Evolutionary conservation across 345 rosid species (phyloP).

Genomic region (Laguncularia racemosa): DNA sequence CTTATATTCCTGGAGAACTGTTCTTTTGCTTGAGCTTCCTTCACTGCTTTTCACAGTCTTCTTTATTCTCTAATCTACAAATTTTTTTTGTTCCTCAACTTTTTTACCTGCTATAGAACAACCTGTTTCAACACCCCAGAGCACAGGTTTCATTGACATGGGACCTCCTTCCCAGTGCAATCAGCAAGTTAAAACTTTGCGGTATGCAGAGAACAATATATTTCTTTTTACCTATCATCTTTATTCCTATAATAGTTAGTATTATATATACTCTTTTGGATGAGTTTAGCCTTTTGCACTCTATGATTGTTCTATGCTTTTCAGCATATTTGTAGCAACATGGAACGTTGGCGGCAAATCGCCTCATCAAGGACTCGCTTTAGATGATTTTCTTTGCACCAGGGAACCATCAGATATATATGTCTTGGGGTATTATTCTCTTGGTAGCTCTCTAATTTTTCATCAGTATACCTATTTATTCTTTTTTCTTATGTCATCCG

Average conservation of each 20-base stretch:
- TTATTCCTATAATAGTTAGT: no score
- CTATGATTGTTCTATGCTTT: constrained; percentile 7
- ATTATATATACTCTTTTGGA: not conserved
- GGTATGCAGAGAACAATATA: constrained; percentile 24
- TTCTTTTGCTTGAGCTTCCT: no score
- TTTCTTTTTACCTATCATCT: constrained; percentile 2
- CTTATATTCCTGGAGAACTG: no score
- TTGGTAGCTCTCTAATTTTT: not conserved
- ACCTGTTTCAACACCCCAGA: constrained; percentile 28
- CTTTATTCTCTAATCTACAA: no score
- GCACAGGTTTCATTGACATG: constrained; percentile 25
- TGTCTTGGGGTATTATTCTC: constrained; percentile 48
- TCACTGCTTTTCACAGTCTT: no score
- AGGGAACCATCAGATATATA: constrained; percentile 54
- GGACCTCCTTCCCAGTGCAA: constrained; percentile 23
- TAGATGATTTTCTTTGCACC: constrained; percentile 60
- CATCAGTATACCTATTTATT: not conserved
- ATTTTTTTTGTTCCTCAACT: constrained; percentile 4
- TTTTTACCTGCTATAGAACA: constrained; percentile 30
- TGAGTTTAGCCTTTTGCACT: not conserved
- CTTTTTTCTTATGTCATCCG: not conserved
- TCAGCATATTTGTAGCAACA: constrained; percentile 71
- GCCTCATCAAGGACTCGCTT: constrained; percentile 46
- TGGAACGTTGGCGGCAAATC: constrained; percentile 89
- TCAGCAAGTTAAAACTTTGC: constrained; percentile 39